These are phyloP conservation scores for Ephemerocybe angulata DNA, from an alignment of 768 basidiomycete genomes.

Conservation along the genomic window DNA sequence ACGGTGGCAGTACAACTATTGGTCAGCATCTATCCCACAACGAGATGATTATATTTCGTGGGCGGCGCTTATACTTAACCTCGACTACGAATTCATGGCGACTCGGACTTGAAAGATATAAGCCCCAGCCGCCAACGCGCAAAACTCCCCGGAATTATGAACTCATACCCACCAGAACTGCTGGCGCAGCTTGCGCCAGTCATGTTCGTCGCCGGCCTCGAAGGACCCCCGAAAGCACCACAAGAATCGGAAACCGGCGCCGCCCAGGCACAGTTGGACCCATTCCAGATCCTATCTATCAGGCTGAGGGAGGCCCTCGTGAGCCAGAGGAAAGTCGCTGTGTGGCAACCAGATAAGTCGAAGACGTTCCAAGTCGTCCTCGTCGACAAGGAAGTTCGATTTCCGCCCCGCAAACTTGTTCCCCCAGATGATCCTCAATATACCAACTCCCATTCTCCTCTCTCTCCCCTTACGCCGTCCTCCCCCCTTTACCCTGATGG, in stretches of 20 bases:
- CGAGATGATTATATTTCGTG: too few relatives aligned
- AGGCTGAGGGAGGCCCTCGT: constrained; percentile 70
- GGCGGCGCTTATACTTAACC: too few relatives aligned
- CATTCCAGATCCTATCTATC: constrained; percentile 54
- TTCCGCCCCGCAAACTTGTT: constrained; percentile 82
- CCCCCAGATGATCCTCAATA: constrained; percentile 56
- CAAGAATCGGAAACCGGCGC: constrained; percentile 20
- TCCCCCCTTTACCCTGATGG: constrained; percentile 95
- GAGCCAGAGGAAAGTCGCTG: constrained; percentile 55
- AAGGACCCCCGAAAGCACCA: constrained; percentile 28
- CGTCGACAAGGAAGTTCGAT: constrained; percentile 79
- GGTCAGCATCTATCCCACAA: too few relatives aligned
- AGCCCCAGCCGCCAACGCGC: background rate
- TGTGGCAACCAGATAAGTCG: constrained; percentile 71
- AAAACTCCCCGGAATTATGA: constrained; percentile 48
- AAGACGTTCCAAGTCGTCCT: constrained; percentile 80
- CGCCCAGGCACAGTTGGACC: constrained; percentile 43
- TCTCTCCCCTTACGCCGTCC: constrained; percentile 86
- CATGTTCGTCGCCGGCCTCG: constrained; percentile 92
- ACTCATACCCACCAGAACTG: constrained; percentile 89
- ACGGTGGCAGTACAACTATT: background rate
- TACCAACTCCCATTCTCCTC: constrained; percentile 71
- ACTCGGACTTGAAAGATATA: background rate
- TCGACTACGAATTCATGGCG: too few relatives aligned
- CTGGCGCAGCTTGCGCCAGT: constrained; percentile 86